Evolutionary conservation across 2,329 filamentous ascomycete species (phyloP), one percentile per base, ranked within the genome.

Genomic region (Aspergillus transmontanensis): DNA sequence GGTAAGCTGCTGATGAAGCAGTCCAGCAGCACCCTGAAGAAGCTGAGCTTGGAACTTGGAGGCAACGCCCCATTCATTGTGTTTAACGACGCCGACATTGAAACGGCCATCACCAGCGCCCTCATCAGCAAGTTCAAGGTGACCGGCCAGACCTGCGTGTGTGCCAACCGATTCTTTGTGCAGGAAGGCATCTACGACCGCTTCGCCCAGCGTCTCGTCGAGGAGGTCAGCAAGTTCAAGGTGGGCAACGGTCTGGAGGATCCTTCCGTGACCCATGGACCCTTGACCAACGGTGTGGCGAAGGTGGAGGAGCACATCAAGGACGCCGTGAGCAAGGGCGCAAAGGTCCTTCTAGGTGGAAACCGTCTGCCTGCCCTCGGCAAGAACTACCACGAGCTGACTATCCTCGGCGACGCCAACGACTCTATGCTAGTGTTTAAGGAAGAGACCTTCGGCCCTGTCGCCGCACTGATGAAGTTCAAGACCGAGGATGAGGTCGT

Each of bases 41-140:
- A 90, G 73, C 79, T 90, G 1, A 94, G 90, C 1, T 89, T 96
- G 73, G 94, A 97, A 77, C 89, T 97, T 1, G 94, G 94, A 59
- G 94, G 94, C 45, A 97, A 97, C 76, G 91, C 93, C 0, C 93
- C 94, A 1, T 96, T 97, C 73, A 96, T 97, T 69, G 92, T 97
- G 36, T 97, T 97, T 73, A 92, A 97, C 72, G 94, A 97, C 73
- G 73, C 71, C 4, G 91, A 94, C 74, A 78, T 97, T 14, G 93
- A 97, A 63, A 79, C 82, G 1, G 94, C 94, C 1, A 92, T 97
- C 1, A 81, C 87, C 0, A 93, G 92, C 28, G 92, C 92, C 48
- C 85, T 97, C 59, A 82, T 88, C 11, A 92, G 87, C 73, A 98
- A 97, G 78, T 97, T 97, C 86, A 89, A 94, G 59, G 91, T 89